Evolutionary conservation across 2,329 filamentous ascomycete species (phyloP), one percentile per base, ranked within the genome.

Genomic region (Aspergillus sp.): DNA sequence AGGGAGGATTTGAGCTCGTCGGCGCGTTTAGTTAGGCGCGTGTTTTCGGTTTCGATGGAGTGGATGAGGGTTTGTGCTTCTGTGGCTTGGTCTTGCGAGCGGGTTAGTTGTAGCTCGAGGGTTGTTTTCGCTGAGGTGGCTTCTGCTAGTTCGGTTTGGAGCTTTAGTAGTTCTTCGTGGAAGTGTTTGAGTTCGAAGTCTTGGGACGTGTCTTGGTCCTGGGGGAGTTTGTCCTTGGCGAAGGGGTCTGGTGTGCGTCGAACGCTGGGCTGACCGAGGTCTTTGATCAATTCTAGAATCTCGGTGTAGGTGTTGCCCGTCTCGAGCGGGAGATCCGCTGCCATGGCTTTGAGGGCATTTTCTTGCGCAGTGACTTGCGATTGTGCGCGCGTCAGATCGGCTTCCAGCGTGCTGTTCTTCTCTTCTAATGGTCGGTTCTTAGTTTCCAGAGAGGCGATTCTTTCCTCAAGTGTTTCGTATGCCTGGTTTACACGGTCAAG

Each of bases 41-140:
- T 69, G 50, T 79, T 80, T 58, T 80, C 77, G 5, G 68, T 62
- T 63, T 78, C 76, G 11, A 78, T 70, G 4, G 72, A 73, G 36
- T 75, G 71, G 53, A 78, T 69, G 8, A 78, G 70, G 6, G 68
- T 65, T 38, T 75, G 72, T 2, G 74, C 70, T 65, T 80, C 78
- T 17, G 66, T 62, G 10, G 75, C 65, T 52, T 77, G 74, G 15
- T 77, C 72, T 32, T 71, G 70, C 3, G 74, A 70, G n/a, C 71
- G 71, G 15, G 70, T 67, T 8, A 74, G 63, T 64, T 80, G 74
- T 8, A 68, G 61, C n/a, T 77, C 72, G 30, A 74, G 63, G 5
- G 73, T 65, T 39, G 74, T 70, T 39, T 71, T 70, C 4, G 69
- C 61, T 1, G 69, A 64, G 2, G 59, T 62, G 25, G 67, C 62